Conservation (phyloP, 768 basidiomycete species). For the Naganishia onofrii region DNA sequence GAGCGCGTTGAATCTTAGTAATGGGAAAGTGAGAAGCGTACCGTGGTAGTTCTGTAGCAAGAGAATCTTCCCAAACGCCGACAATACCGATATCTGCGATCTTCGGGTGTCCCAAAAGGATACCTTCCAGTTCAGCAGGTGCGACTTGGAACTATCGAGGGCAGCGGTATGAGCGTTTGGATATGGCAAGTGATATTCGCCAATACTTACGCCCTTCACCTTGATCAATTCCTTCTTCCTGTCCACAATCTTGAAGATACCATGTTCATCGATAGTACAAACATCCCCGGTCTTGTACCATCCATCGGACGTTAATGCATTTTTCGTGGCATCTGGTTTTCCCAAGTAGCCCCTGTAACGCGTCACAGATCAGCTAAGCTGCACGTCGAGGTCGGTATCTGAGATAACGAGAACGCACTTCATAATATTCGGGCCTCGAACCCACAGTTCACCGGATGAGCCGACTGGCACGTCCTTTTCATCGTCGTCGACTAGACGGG, state of each 20-base stretch:
- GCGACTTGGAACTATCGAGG: conserved; percentile 57
- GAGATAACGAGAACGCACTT: conserved; percentile 52
- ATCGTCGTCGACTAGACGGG: conserved; percentile 64
- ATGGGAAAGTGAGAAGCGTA: conserved; percentile 28
- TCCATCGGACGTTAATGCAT: conserved; percentile 59
- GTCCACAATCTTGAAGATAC: conserved; percentile 61
- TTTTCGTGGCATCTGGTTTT: conserved; percentile 66
- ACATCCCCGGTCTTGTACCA: conserved; percentile 93
- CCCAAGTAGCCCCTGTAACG: conserved; percentile 65
- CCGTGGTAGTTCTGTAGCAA: conserved; percentile 75
- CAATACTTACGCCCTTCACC: conserved; percentile 56
- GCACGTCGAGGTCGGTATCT: not conserved
- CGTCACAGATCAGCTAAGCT: not conserved
- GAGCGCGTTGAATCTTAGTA: conserved; percentile 50
- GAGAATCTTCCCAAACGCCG: conserved; percentile 64
- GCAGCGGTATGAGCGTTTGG: conserved; percentile 1
- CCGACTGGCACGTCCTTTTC: conserved; percentile 60
- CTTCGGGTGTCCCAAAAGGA: conserved; percentile 69
- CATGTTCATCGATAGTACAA: conserved; percentile 64
- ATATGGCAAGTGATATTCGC: not conserved
- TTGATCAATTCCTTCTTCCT: conserved; percentile 55
- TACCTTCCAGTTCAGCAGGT: conserved; percentile 77
- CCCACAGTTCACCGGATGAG: conserved; percentile 74
- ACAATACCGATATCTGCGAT: conserved; percentile 81
- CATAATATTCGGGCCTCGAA: conserved; percentile 74